phyloP scores from a whole-genome alignment of 2,329 filamentous ascomycete species.

The Lachnellula occidentalis region DNA sequence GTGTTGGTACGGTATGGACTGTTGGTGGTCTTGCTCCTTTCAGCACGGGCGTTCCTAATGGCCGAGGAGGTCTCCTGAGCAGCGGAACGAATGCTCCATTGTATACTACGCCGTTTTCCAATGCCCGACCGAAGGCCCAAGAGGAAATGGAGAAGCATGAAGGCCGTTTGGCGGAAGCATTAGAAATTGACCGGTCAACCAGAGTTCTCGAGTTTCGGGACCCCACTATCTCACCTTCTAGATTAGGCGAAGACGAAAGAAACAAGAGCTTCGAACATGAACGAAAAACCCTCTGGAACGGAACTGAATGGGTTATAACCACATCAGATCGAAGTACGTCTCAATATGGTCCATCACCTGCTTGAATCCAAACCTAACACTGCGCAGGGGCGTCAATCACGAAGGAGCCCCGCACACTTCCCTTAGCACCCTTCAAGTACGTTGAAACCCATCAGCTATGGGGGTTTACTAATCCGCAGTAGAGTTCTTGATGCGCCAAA shows the following conservation, averaged over 20 bases:
- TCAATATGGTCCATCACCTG: not conserved
- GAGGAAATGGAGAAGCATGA: slow-evolving; percentile 66
- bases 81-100: slow-evolving; percentile 68
- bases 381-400: slow-evolving; percentile 24
- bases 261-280: slow-evolving; percentile 13
- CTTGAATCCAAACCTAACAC: slow-evolving; percentile 7
- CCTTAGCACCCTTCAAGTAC: slow-evolving; percentile 72
- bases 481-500: slow-evolving; percentile 83
- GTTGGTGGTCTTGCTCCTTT: slow-evolving; percentile 65
- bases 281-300: slow-evolving; percentile 33
- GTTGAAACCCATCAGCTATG: slow-evolving; percentile 24
- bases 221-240: slow-evolving; percentile 20
- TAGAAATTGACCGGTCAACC: slow-evolving; percentile 68
- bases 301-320: slow-evolving; percentile 26
- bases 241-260: slow-evolving; percentile 26
- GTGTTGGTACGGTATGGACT: slow-evolving; percentile 68
- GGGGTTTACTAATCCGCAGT: not conserved
- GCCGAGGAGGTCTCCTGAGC: slow-evolving; percentile 57
- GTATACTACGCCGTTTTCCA: slow-evolving; percentile 48
- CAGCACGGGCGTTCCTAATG: slow-evolving; percentile 52
- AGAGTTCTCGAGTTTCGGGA: slow-evolving; percentile 56
- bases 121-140: slow-evolving; percentile 38
- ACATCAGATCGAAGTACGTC: slow-evolving; percentile 20
- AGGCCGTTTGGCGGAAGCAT: slow-evolving; percentile 69
- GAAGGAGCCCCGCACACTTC: slow-evolving; percentile 44